Conservation (phyloP, 805 yeast genomes). For the Barnettozyma botsteinii region DNA sequence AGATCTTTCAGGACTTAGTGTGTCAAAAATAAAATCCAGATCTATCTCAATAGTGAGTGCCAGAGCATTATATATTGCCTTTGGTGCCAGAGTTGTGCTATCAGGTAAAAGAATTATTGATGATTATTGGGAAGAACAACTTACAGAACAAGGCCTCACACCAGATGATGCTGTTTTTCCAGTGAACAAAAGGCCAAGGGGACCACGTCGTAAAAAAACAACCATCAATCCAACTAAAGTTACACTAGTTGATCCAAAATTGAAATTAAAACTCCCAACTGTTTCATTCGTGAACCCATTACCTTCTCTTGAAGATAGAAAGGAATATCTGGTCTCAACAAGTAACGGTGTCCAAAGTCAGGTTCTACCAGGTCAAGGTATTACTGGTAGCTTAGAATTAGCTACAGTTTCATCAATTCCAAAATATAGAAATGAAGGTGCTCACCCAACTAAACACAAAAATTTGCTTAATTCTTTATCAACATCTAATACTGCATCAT, state of each 20-base stretch:
- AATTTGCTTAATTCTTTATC: conserved; percentile 13
- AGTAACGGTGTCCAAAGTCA: conserved; percentile 20
- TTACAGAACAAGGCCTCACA: conserved; percentile 37
- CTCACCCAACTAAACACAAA: conserved; percentile 13
- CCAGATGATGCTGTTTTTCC: conserved; percentile 39
- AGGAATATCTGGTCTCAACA: conserved; percentile 18
- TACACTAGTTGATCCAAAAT: conserved; percentile 4
- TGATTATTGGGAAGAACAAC: conserved; percentile 50
- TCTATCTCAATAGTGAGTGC: conserved; percentile 29
- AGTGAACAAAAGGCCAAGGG: conserved; percentile 13
- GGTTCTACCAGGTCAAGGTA: conserved; percentile 27
- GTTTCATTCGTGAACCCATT: conserved; percentile 14
- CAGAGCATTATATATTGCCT: conserved; percentile 39
- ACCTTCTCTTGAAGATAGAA: conserved; percentile 24
- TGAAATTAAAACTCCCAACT: conserved; percentile 4
- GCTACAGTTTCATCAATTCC: conserved; percentile 21
- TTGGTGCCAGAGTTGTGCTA: conserved; percentile 44
- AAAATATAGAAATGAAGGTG: conserved; percentile 14
- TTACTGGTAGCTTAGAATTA: conserved; percentile 24
- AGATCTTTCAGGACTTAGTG: conserved; percentile 24
- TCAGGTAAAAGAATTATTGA: conserved; percentile 45
- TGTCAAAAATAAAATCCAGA: conserved; percentile 20
- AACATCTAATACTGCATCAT: conserved; percentile 6
- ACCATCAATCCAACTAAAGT: not conserved
- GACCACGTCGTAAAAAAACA: conserved; percentile 10